These are phyloP conservation scores for Coemansia sp. DNA, from an alignment of 192 early-diverging fungal genomes.

Conservation along the genomic window DNA sequence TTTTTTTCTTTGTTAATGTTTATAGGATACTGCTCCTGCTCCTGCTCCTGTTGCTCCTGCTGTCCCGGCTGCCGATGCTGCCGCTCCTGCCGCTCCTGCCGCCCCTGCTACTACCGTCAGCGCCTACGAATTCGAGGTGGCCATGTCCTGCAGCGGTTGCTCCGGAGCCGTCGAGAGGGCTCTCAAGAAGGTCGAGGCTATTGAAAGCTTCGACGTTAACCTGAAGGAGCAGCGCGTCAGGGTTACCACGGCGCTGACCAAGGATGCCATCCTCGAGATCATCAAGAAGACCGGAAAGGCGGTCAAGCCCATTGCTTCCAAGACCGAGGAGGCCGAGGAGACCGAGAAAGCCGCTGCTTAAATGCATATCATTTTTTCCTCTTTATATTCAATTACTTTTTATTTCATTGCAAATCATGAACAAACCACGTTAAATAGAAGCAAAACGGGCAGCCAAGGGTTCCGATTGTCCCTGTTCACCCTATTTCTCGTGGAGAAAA, in stretches of 20 bases:
- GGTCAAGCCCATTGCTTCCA: neutral
- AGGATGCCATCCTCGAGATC: conserved; percentile 23
- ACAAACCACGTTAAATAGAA: no score
- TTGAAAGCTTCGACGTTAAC: conserved; percentile 54
- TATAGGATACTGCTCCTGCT: neutral
- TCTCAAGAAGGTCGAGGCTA: conserved; percentile 55
- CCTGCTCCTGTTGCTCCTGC: neutral
- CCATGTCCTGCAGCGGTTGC: conserved; percentile 66
- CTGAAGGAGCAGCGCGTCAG: conserved; percentile 59
- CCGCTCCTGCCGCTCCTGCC: neutral
- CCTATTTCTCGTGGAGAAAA: no score
- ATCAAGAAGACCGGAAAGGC: conserved; percentile 49
- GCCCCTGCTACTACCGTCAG: conserved; percentile 3
- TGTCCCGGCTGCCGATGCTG: no score
- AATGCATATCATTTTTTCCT: neutral
- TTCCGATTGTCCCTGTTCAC: no score
- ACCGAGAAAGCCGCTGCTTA: neutral
- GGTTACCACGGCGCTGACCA: conserved; percentile 43
- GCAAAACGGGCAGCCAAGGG: no score
- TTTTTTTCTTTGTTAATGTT: neutral
- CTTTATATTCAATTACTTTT: no score
- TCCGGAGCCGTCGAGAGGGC: conserved; percentile 60
- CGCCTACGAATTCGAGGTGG: conserved; percentile 60
- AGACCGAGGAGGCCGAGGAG: neutral
- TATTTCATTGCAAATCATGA: no score